Base-by-base conservation (phyloP, 768 basidiomycete species). In the Termitomyces heimii region DNA sequence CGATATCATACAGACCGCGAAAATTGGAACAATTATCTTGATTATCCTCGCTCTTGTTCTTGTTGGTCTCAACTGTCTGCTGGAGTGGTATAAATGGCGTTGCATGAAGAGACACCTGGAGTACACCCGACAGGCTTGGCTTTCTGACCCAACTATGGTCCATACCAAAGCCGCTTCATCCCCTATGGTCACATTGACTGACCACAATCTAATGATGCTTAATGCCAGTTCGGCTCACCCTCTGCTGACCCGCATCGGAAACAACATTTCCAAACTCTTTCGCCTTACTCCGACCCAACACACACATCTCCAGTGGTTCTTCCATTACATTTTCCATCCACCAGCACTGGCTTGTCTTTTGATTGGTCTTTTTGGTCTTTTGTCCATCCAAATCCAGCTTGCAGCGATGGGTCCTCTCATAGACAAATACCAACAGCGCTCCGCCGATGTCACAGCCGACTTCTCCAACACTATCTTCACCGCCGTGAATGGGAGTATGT, bases 51-150 rank as follows among this genome's bases (percentile, higher is more conserved):
- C 89, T n/a, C 68, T 93, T 39, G 64, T 93, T 54, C 80, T 95
- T 50, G 77, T 94, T 62, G 83, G 77, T 9, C 83, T 83, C 35
- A 82, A 94, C 70, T 88, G 84, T 61, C 68, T 85, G 4, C 74
- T 95, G 63, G 92, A 94, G 64, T 94, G 92, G 89, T 94, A 86
- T 78, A 89, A 88, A 65, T 97, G 93, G 89, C 77, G 81, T 13
- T 83, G 74, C 67, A 78, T 90, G 68, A 82, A 82, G 71, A 64
- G 62, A 3, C 85, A 91, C 63, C 73, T 94, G 57, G 78, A 80
- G 64, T 77, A 77, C 56, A 91, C 86, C 5, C 88, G 92, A 44
- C 80, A 86, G 61, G 89, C 88, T 4, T 93, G 92, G 89, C 70
- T 71, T 54, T 74, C 84, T 2, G 90, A 94, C 68, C 89, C 89